These are phyloP conservation scores for Urostyla sp. DNA, from an alignment of 73 alveolate genomes.

Conservation along the genomic window DNA sequence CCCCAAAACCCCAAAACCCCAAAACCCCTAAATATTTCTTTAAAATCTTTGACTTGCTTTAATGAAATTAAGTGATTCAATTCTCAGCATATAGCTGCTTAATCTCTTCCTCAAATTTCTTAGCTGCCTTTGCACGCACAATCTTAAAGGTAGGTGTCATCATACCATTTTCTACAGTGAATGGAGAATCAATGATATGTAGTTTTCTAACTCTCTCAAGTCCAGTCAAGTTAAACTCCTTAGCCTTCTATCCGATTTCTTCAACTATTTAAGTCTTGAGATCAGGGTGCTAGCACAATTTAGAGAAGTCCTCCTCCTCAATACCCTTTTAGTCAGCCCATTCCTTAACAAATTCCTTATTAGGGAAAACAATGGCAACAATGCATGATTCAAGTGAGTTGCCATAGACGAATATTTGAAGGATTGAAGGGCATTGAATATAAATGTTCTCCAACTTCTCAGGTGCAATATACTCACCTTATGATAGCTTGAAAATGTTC, in stretches of 20 bases:
- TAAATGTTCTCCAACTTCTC: slow-evolving; percentile 92
- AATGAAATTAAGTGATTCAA: slow-evolving; percentile 58
- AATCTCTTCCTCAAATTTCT: slow-evolving; percentile 70
- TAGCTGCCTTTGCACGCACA: neutral
- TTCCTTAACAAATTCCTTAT: slow-evolving; percentile 75
- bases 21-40: neutral
- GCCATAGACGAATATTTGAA: slow-evolving; percentile 93
- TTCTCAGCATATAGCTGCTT: slow-evolving; percentile 69
- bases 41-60: slow-evolving; percentile 1
- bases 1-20: neutral
- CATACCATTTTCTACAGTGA: slow-evolving; percentile 72
- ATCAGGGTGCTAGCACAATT: slow-evolving; percentile 50
- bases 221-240: neutral
- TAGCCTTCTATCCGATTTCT: neutral
- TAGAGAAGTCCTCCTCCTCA: neutral
- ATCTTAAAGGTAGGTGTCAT: slow-evolving; percentile 79
- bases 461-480: slow-evolving; percentile 99
- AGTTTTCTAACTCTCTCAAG: slow-evolving; percentile 74
- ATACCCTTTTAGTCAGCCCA: slow-evolving; percentile 50
- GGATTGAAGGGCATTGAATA: slow-evolving; percentile 73
- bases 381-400: slow-evolving; percentile 81
- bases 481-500: slow-evolving; percentile 94
- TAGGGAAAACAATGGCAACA: slow-evolving; percentile 88
- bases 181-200: slow-evolving; percentile 63
- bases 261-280: neutral